phyloP scores from a whole-genome alignment of 495 filamentous ascomycete species.

The Lentithecium fluviatile region DNA sequence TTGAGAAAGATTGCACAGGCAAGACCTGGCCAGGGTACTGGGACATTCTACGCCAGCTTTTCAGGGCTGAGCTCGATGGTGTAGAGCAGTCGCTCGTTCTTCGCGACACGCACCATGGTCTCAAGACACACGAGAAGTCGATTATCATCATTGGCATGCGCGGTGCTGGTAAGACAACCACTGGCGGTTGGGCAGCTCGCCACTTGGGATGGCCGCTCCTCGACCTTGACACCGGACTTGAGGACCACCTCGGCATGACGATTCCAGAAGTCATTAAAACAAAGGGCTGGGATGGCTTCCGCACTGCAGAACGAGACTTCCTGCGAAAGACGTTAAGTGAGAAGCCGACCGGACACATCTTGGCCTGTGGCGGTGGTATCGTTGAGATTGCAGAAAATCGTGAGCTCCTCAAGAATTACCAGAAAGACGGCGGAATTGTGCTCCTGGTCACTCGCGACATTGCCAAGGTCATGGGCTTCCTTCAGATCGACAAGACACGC shows the following conservation, averaged over 20 bases:
- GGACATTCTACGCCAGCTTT: conserved; percentile 78
- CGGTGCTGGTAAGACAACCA: conserved; percentile 94
- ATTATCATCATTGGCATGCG: conserved; percentile 97
- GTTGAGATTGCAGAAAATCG: conserved; percentile 86
- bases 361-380: conserved; percentile 91
- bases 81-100: conserved; percentile 49
- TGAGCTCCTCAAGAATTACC: conserved; percentile 69
- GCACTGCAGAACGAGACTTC: conserved; percentile 73
- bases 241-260: conserved; percentile 64
- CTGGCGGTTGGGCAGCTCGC: conserved; percentile 76
- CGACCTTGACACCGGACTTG: conserved; percentile 85
- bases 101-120: conserved; percentile 43
- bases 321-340: conserved; percentile 71
- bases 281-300: conserved; percentile 85
- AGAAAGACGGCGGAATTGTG: conserved; percentile 81
- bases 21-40: conserved; percentile 99
- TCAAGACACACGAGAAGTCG: conserved; percentile 54
- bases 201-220: conserved; percentile 73
- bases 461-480: conserved; percentile 82
- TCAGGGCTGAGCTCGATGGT: conserved; percentile 71
- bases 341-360: conserved; percentile 71
- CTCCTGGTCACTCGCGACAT: conserved; percentile 85
- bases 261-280: conserved; percentile 82
- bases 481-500: conserved; percentile 84
- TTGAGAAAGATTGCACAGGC: conserved; percentile 86